These are phyloP conservation scores for Colletotrichum sp. DNA, from an alignment of 2,329 filamentous ascomycete species.

Conservation along the genomic window DNA sequence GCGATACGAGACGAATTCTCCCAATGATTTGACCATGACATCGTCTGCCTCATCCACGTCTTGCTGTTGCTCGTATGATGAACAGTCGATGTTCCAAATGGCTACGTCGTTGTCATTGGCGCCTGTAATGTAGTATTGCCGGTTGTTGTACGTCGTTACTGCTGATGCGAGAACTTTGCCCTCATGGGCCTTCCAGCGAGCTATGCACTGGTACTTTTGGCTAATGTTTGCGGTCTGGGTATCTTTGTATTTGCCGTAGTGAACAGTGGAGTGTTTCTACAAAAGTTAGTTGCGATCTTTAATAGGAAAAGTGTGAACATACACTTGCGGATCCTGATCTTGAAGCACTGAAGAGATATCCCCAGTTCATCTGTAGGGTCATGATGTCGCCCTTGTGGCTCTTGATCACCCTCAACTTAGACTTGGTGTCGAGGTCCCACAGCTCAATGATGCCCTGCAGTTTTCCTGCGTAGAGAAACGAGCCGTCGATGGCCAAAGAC, in stretches of 20 bases:
- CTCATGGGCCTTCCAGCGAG: conserved; percentile 81
- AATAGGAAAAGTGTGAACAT: conserved; percentile 32
- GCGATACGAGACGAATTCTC: conserved; percentile 88
- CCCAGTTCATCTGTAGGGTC: conserved; percentile 84
- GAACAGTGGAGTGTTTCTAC: conserved; percentile 70
- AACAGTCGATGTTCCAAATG: conserved; percentile 75
- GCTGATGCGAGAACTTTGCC: conserved; percentile 89
- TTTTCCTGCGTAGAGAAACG: conserved; percentile 91
- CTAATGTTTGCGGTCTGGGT: conserved; percentile 62
- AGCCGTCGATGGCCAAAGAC: conserved; percentile 85
- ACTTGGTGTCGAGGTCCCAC: conserved; percentile 95
- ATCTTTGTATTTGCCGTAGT: conserved; percentile 62
- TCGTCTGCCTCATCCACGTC: conserved; percentile 49
- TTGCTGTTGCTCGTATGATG: conserved; percentile 20
- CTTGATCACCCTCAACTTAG: conserved; percentile 86
- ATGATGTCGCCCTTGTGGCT: conserved; percentile 83
- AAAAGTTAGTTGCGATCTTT: conserved; percentile 23
- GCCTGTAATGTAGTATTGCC: conserved; percentile 90
- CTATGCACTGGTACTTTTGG: conserved; percentile 81
- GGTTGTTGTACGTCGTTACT: conserved; percentile 70
- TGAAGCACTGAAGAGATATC: conserved; percentile 86
- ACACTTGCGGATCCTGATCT: conserved; percentile 87
- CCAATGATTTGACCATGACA: conserved; percentile 72
- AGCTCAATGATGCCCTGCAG: conserved; percentile 88
- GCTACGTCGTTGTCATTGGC: conserved; percentile 91